Base-by-base conservation (phyloP, 1,139 yeast genomes). In the Zygosaccharomyces pseudobailii region DNA sequence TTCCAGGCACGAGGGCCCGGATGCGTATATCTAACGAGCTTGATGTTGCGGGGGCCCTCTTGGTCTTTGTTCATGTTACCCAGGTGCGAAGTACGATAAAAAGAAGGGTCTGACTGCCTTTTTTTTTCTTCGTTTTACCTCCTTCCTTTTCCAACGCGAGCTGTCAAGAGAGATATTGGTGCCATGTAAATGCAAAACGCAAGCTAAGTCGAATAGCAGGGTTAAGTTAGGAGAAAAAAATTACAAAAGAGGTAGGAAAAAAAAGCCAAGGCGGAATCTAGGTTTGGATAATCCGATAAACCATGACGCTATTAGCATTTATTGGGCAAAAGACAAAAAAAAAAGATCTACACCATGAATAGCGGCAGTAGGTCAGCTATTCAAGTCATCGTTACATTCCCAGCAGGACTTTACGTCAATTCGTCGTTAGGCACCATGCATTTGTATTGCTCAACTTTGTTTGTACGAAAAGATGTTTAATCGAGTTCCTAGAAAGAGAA, bases 21-120 rank as follows among this genome's bases (percentile, higher is more conserved):
- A 38, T 38, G 41, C 22, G 41, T 38, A 38, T 38, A 38, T 28
- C 41, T 38, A 3, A 38, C 41, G 13, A 38, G 41, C 19, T 38
- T 38, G 17, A 38, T 38, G 33, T 38, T 38, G 32, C 41, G 41
- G 21, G 41, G 34, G 17, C 34, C 41, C 6, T 38, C 41, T 19
- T 38, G 25, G 30, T 38, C 41, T 9, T 38, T 27, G 19, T 19
- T 20, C 41, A 38, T 38, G 19, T 10, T 38, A 13, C 25, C 24
- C n/a, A 20, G 22, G 24, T 20, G 30, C n/a, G 7, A 20, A 13
- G 20, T 17, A 20, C 21, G 4, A n/a, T 24, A 24, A 24, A 24
- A 8, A 6, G 27, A 24, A 24, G 27, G 27, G 27, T 24, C 9
- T 24, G 9, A 24, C 9, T 8, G 27, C 8, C 27, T 8, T 24